Conservation (phyloP, 352 stramenopile genomes). For the Phytophthora niederhauseri region DNA sequence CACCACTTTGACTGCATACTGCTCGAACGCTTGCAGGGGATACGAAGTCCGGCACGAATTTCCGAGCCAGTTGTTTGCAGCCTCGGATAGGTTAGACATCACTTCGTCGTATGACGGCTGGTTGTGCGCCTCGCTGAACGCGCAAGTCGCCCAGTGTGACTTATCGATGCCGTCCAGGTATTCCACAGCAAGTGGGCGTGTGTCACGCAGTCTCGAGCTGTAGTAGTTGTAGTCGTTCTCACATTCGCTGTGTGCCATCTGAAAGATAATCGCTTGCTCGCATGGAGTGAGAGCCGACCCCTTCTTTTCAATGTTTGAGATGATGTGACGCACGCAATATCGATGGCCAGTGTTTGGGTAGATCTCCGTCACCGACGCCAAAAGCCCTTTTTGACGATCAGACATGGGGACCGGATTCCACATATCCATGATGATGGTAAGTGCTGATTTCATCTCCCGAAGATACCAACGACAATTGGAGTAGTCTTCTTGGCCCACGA, state of each 20-base stretch:
- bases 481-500: slow-evolving; percentile 4
- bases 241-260: too few relatives aligned
- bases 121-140: slow-evolving; percentile 6
- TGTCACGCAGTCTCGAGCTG: too few relatives aligned
- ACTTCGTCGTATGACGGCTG: slow-evolving; percentile 16
- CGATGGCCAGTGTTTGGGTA: slow-evolving; percentile 2
- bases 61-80: slow-evolving; percentile 5
- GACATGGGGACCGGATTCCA: slow-evolving; percentile 1
- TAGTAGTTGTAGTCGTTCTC: too few relatives aligned
- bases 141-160: not conserved
- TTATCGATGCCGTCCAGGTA: not conserved
- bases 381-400: slow-evolving; percentile 9
- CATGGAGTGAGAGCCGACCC: too few relatives aligned
- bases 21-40: slow-evolving; percentile 3
- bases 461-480: slow-evolving; percentile 2
- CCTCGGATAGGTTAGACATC: slow-evolving; percentile 4
- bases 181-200: too few relatives aligned
- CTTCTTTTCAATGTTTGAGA: slow-evolving; percentile 6
- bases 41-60: slow-evolving; percentile 2
- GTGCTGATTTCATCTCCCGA: not conserved
- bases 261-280: too few relatives aligned
- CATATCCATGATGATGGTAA: not conserved
- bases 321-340: slow-evolving; percentile 10
- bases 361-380: slow-evolving; percentile 2
- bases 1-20: slow-evolving; percentile 12